phyloP scores from a whole-genome alignment of 768 basidiomycete species.

The Tylopilus intermedius region DNA sequence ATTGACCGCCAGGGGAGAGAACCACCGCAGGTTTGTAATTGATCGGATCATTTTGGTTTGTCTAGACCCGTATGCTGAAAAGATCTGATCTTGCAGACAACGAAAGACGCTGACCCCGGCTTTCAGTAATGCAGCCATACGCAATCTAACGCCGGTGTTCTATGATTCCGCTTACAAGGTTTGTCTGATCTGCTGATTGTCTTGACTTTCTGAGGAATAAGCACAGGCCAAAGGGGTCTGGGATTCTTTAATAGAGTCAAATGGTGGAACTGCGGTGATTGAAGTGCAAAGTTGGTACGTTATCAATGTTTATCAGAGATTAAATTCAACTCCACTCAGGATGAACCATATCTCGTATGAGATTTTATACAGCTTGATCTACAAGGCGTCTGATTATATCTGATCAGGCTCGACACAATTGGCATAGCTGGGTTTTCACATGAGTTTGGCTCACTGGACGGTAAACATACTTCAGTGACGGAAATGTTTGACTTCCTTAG shows the following conservation, averaged over 20 bases:
- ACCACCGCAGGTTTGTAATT: conserved; percentile 35
- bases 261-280: conserved; percentile 30
- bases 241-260: conserved; percentile 28
- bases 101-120: conserved; percentile 37
- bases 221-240: conserved; percentile 29
- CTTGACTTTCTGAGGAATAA: background rate
- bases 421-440: conserved; percentile 44
- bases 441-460: conserved; percentile 40
- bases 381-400: background rate
- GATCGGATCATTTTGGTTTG: conserved; percentile 8
- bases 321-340: conserved; percentile 1
- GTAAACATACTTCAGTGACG: conserved; percentile 27
- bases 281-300: conserved; percentile 46
- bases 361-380: background rate
- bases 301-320: background rate
- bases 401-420: conserved; percentile 38
- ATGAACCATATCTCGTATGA: conserved; percentile 37
- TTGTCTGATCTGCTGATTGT: conserved; percentile 5
- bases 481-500: conserved; percentile 24
- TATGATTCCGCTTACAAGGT: conserved; percentile 43
- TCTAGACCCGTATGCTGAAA: conserved; percentile 10
- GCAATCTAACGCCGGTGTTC: conserved; percentile 34
- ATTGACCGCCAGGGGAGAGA: conserved; percentile 39
- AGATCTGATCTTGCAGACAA: conserved; percentile 21
- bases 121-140: conserved; percentile 39